Conservation (phyloP, 2,329 filamentous ascomycete species). For the Fusarium piperis region DNA sequence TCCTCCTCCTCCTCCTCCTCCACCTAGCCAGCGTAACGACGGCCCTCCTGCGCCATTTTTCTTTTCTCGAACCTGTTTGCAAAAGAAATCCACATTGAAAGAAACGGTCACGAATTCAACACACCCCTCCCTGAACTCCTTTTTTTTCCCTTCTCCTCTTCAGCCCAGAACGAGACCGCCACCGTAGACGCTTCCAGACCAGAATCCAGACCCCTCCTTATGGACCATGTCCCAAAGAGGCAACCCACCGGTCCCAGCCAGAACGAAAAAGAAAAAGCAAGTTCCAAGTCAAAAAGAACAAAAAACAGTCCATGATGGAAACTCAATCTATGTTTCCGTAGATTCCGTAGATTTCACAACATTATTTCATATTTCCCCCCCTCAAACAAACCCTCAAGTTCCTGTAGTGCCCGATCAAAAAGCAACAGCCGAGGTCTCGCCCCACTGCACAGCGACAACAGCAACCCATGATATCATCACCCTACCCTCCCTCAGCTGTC, state of each 20-base stretch:
- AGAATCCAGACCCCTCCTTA: background rate
- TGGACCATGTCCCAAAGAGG: conserved; percentile 10
- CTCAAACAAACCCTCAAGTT: background rate
- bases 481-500: conserved; percentile 37
- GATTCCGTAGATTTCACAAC: background rate
- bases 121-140: background rate
- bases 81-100: background rate
- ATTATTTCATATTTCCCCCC: background rate
- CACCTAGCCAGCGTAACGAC: background rate
- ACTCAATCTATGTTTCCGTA: background rate
- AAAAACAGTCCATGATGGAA: background rate
- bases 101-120: background rate
- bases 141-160: background rate
- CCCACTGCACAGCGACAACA: conserved; percentile 18
- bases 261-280: background rate
- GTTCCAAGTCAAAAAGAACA: background rate
- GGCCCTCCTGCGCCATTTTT: conserved; percentile 9
- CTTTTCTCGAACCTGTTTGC: background rate
- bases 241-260: conserved; percentile 1
- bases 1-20: too few species aligned
- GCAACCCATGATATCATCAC: conserved; percentile 43
- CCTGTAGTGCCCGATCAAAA: background rate
- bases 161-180: conserved; percentile 9
- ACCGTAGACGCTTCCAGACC: conserved; percentile 34
- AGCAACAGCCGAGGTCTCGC: conserved; percentile 10